Evolutionary conservation across 2,329 filamentous ascomycete species (phyloP), one percentile per base, ranked within the genome.

Genomic region (Cladophialophora psammophila): DNA sequence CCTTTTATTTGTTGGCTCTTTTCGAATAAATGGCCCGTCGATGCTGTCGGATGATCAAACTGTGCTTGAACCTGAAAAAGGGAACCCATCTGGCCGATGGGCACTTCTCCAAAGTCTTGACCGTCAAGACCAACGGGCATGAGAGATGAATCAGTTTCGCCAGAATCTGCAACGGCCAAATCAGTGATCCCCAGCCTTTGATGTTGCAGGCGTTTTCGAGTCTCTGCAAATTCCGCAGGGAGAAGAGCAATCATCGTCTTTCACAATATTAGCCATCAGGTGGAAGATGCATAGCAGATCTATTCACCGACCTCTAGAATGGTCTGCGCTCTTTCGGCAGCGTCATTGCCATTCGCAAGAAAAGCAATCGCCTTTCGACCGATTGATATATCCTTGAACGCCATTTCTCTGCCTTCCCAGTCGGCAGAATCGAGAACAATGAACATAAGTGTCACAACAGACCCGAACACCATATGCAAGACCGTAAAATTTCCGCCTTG

Each of bases 381-480:
- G 6, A 55, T 36, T 13, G 53, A 55, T 55, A 55, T 55, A 36
- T 55, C 53, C 53, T 36, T 36, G 53, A 55, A 55, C 34, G 53
- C 31, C 12, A 13, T 9, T 36, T 55, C 35, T 15, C 32, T 55
- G 5, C 53, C 53, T 55, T 55, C 53, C 53, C 53, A 55, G 15
- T 55, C 53, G 35, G 31, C 5, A 35, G 53, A 55, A 35, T 55
- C 53, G 35, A 55, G 31, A 55, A 55, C 13, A 12, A 55, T 36
- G 53, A 55, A 55, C 31, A 55, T 32, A 15, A 55, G 32, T 55
- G 53, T 55, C 53, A 55, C 53, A 8, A 55, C 35, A 35, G 53
- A 55, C 34, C 53, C 53, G 53, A 55, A 55, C 12, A 55, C 13
- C 53, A 55, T 55, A 31, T 55, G 53, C 53, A 55, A 55, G 35